These are phyloP conservation scores for Hortiboletus rubellus DNA, from an alignment of 1,284 basidiomycete species.

Conservation along the genomic window DNA sequence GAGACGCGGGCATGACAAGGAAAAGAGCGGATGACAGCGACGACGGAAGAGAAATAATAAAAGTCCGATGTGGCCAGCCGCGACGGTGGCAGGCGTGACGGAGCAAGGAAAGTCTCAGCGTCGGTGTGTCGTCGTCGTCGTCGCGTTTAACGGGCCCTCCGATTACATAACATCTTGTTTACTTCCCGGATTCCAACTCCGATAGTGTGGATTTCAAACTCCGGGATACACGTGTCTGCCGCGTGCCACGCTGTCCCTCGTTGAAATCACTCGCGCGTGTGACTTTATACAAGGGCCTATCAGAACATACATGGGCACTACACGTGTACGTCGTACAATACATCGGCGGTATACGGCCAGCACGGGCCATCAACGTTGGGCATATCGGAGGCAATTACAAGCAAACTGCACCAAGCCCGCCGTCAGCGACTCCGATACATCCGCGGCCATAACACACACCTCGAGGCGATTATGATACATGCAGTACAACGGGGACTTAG, in stretches of 20 bases:
- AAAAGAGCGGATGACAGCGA: slow-evolving; percentile 34
- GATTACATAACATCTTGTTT: slow-evolving; percentile 30
- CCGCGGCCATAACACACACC: slow-evolving; percentile 8
- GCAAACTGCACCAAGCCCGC: not conserved
- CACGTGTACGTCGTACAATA: slow-evolving; percentile 20
- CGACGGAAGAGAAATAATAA: slow-evolving; percentile 24
- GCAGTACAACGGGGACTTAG: slow-evolving; percentile 27
- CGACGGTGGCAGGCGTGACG: slow-evolving; percentile 9
- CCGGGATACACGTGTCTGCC: slow-evolving; percentile 30
- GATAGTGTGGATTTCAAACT: slow-evolving; percentile 9
- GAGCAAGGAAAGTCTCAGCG: slow-evolving; percentile 21
- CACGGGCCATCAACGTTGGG: too few relatives aligned
- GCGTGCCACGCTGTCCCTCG: slow-evolving; percentile 17
- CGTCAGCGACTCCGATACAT: slow-evolving; percentile 2
- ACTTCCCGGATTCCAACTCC: slow-evolving; percentile 22
- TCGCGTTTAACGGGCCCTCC: too few relatives aligned
- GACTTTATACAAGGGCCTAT: slow-evolving; percentile 8
- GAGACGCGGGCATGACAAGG: slow-evolving; percentile 36
- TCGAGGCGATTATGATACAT: slow-evolving; percentile 25
- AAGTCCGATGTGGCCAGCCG: slow-evolving; percentile 7
- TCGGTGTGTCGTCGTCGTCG: too few relatives aligned
- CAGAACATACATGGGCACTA: slow-evolving; percentile 9
- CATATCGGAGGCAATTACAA: slow-evolving; percentile 15
- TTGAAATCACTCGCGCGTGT: slow-evolving; percentile 25
- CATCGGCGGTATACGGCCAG: slow-evolving; percentile 6